Evolutionary conservation across 1,139 yeast genomes (phyloP), one percentile per base, ranked within the genome.

Genomic region (Sugiyamaella sp.): DNA sequence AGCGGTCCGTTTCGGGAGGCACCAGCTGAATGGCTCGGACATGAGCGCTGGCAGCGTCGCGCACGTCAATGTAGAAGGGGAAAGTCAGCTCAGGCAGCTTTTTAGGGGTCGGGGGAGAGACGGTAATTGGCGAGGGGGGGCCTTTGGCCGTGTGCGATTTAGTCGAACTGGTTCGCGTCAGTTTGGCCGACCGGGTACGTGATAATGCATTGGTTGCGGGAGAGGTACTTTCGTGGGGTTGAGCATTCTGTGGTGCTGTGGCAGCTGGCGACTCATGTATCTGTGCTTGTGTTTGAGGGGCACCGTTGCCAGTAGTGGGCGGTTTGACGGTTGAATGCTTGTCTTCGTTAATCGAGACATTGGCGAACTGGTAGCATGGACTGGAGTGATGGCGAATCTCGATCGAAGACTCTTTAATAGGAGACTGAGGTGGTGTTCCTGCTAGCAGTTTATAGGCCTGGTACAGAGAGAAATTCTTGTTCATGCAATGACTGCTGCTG

Each of bases 1-100:
- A 62, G 25, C 66, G 57, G 49, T 57, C 57, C 4, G 63, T 59
- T 32, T 57, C 60, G 8, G 61, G 58, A 4, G 57, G 60, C 24
- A 51, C 48, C 16, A 56, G 55, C 33, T 60, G 58, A 25, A 63
- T 57, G 20, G 63, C 58, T 16, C 57, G 51, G 8, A 62, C 59
- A 40, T 53, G 46, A 6, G 64, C 61, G 37, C 48, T 41, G 25
- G 66, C 66, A 8, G 65, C 65, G 51, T 62, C 65, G 14, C 66
- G 56, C 9, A 62, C 66, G 43, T 63, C 66, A 14, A 63, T 51
- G 37, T 59, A 61, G 46, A 63, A 63, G 17, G 66, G 66, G 22
- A 58, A 42, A 12, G 64, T 55, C 29, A 61, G 52, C n/a, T 56
- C 53, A 42, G 45, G 24, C n/a, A 45, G 32, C 21, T 25, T 25